phyloP scores from a whole-genome alignment of 2,329 filamentous ascomycete species.

The Emergomyces africanus region DNA sequence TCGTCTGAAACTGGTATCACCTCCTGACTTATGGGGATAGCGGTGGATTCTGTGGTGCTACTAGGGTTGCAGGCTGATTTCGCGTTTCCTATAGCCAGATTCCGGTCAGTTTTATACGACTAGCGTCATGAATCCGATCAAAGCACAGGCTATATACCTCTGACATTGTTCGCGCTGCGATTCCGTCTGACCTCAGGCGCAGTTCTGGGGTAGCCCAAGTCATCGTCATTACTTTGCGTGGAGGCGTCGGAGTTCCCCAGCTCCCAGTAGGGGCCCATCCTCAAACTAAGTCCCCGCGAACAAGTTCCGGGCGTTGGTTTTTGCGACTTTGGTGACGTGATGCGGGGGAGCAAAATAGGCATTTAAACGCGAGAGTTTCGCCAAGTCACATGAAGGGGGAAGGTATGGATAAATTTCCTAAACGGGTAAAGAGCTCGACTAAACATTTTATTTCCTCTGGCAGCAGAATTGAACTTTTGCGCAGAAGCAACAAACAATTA shows the following conservation, averaged over 20 bases:
- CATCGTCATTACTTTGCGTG: conserved; percentile 25
- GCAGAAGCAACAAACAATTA: neutral
- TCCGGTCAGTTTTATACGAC: neutral
- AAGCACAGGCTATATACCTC: neutral
- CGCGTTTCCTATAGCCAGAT: neutral
- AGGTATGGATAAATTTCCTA: conserved; percentile 8
- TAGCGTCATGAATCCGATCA: neutral
- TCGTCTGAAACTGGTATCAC: conserved; percentile 15
- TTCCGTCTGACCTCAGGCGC: neutral
- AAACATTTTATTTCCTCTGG: neutral
- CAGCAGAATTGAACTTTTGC: neutral
- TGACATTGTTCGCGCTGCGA: neutral
- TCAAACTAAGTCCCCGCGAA: neutral
- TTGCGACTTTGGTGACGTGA: neutral
- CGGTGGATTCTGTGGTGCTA: conserved; percentile 1
- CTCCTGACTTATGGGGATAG: conserved; percentile 1
- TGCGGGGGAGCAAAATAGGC: neutral
- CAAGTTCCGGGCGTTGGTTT: neutral
- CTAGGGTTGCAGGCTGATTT: neutral
- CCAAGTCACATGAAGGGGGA: neutral
- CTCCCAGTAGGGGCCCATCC: conserved; percentile 18
- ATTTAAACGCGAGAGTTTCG: neutral
- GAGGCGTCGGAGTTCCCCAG: conserved; percentile 16
- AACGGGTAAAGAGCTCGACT: conserved; percentile 15
- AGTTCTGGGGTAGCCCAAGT: conserved; percentile 25